Evolutionary conservation across 2,329 filamentous ascomycete species (phyloP).

Genomic region (Truncatella angustata): DNA sequence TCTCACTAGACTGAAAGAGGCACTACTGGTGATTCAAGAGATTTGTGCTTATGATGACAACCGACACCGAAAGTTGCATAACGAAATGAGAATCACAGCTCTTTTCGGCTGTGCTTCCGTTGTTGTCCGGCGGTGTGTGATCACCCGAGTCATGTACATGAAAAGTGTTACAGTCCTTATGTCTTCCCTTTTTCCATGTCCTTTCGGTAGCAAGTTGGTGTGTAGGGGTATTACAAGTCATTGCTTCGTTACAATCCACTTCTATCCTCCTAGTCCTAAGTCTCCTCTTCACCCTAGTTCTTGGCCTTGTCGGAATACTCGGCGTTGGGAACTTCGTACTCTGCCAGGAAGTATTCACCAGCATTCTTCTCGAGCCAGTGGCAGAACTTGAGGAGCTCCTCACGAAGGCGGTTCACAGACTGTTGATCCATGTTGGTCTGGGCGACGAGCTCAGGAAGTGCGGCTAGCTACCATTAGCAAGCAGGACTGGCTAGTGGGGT

Average conservation of each 20-base stretch:
- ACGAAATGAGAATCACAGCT: too few species aligned
- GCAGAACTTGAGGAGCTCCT: conserved; percentile 84
- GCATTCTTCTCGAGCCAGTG: conserved; percentile 80
- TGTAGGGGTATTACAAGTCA: too few species aligned
- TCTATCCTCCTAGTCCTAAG: neutral
- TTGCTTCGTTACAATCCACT: neutral
- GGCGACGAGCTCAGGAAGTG: conserved; percentile 87
- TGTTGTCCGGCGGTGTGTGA: too few species aligned
- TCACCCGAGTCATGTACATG: too few species aligned
- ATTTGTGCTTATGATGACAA: too few species aligned
- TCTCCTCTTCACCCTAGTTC: conserved; percentile 18
- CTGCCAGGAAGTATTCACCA: conserved; percentile 71
- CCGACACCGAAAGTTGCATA: too few species aligned
- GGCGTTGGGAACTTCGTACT: conserved; percentile 71
- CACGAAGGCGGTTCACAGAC: conserved; percentile 81
- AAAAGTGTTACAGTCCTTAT: too few species aligned
- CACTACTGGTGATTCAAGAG: too few species aligned
- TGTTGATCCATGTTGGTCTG: conserved; percentile 98
- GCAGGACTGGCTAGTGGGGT: neutral
- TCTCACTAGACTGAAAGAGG: too few species aligned
- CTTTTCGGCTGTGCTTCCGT: too few species aligned
- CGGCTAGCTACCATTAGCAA: conserved; percentile 53
- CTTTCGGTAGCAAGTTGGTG: too few species aligned
- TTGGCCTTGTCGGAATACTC: conserved; percentile 70
- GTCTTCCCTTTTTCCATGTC: too few species aligned